Base-by-base conservation (phyloP, 306 rosid species). In the Citrullus colocynthis region DNA sequence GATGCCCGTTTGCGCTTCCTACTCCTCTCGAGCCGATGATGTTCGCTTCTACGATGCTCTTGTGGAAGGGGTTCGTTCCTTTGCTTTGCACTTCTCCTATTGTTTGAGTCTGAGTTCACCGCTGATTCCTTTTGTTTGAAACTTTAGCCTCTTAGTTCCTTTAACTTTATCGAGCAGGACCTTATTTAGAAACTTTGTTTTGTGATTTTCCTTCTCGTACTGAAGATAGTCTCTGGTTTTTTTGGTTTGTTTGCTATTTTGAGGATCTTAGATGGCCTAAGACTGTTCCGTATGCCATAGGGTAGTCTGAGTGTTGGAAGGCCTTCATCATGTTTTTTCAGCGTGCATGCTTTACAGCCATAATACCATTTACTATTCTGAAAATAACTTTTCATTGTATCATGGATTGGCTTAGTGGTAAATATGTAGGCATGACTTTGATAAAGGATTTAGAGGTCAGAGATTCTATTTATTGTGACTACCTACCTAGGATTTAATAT, bases 11-110 rank as follows among this genome's bases (percentile, higher is more conserved):
- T 87, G 88, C 45, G 88, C 88, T 64, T 80, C 90, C 20, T 69
- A 63, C 59, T 18, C 82, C 16, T 45, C 71, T 42, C 5, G 39
- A 28, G 18, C 28, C 4, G 82, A 79, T 51, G 90, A 87, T n/a
- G 64, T 84, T 61, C 85, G 88, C 77, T 85, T 87, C 84, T 83
- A 81, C 80, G 86, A 87, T 49, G 86, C 86, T 11, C 13, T 83
- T 13, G 77, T 87, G 37, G 83, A 87, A 42, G 83, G 52, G 81
- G 88, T 87, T 7, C 20, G 74, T 24, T 13, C 37, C 8, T 42
- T 59, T 56, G 32, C 69, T 37, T 64, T 64, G 17, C 6, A 4
- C 48, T n/a, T 64, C 14, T 64, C 28, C 13, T 18, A 18, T 39
- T 64, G 72, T 16, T 64, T 7, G 44, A 34, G 2, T 37, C 48